These are phyloP conservation scores for Ophiostoma tasmaniense DNA, from an alignment of 2,329 filamentous ascomycete genomes.

Conservation along the genomic window DNA sequence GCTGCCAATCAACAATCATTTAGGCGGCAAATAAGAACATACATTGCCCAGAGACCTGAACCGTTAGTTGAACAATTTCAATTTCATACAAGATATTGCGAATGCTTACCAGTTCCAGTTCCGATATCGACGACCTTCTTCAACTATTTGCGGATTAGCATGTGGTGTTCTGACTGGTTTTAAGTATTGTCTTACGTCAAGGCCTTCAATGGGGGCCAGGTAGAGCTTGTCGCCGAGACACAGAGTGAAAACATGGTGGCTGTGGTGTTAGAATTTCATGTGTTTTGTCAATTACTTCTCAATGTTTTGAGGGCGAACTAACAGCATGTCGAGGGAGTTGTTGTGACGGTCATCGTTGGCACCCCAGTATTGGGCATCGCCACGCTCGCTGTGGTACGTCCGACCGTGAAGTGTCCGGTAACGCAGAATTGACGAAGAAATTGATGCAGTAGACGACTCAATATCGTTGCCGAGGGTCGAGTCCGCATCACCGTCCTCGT, in stretches of 20 bases:
- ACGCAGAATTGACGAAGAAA: conserved; percentile 26
- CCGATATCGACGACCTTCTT: conserved; percentile 17
- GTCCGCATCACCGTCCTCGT: conserved; percentile 9
- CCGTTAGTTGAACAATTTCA: background rate
- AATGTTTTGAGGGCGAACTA: background rate
- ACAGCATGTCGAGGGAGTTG: conserved; percentile 28
- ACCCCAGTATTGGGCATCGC: conserved; percentile 26
- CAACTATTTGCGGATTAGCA: background rate
- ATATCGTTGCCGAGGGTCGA: conserved; percentile 11
- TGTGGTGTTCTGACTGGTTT: background rate
- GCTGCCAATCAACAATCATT: background rate
- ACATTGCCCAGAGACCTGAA: conserved; percentile 4
- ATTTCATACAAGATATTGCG: background rate
- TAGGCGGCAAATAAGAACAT: background rate
- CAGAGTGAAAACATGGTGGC: conserved; percentile 14
- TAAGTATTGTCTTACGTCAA: background rate
- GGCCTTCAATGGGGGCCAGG: conserved; percentile 23
- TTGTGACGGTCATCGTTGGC: conserved; percentile 28
- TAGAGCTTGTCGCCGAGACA: conserved; percentile 23
- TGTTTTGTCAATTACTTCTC: background rate
- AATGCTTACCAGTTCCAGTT: conserved; percentile 15
- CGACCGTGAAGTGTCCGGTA: conserved; percentile 28
- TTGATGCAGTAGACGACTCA: conserved; percentile 24
- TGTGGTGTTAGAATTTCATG: background rate
- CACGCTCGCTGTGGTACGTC: conserved; percentile 26